Evolutionary conservation across 345 rosid species (phyloP).

Genomic region (Populus deltoides): DNA sequence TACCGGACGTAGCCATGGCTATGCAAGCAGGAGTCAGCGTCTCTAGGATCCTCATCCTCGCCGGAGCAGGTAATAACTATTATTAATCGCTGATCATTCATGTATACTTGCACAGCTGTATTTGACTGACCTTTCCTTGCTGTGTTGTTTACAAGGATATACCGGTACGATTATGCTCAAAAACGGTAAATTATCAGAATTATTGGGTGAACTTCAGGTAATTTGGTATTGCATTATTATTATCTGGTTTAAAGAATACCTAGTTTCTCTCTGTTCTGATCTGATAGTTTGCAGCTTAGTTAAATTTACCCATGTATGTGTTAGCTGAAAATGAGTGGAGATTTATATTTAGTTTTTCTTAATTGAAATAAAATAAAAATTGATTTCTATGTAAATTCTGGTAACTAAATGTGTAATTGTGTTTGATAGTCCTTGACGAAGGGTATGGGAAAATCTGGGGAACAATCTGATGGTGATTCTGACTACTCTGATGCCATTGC

Average conservation of each 20-base stretch:
- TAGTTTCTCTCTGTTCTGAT: not conserved
- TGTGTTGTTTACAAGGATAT: conserved; percentile 46
- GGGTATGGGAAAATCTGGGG: conserved; percentile 60
- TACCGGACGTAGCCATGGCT: conserved; percentile 47
- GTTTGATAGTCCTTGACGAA: conserved; percentile 49
- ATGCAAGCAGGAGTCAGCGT: conserved; percentile 74
- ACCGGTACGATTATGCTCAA: conserved; percentile 67
- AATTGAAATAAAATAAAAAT: not conserved
- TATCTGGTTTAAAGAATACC: not conserved
- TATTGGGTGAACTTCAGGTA: conserved; percentile 81
- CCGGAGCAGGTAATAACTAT: conserved; percentile 65
- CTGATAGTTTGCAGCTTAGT: not conserved
- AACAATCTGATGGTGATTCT: conserved; percentile 47
- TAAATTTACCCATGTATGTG: not conserved
- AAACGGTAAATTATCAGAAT: conserved; percentile 78
- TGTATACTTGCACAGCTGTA: not conserved
- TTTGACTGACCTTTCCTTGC: not conserved
- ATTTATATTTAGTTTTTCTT: not conserved
- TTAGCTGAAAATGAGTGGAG: not conserved
- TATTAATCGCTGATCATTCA: not conserved
- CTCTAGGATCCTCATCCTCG: conserved; percentile 65
- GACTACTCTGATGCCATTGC: conserved; percentile 58
- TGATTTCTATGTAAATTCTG: not conserved
- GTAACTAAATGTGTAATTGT: not conserved
- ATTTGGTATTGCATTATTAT: not conserved